Evolutionary conservation across 306 rosid genomes (phyloP), one percentile per base, ranked within the genome.

Genomic region (Hippophae tibetana): DNA sequence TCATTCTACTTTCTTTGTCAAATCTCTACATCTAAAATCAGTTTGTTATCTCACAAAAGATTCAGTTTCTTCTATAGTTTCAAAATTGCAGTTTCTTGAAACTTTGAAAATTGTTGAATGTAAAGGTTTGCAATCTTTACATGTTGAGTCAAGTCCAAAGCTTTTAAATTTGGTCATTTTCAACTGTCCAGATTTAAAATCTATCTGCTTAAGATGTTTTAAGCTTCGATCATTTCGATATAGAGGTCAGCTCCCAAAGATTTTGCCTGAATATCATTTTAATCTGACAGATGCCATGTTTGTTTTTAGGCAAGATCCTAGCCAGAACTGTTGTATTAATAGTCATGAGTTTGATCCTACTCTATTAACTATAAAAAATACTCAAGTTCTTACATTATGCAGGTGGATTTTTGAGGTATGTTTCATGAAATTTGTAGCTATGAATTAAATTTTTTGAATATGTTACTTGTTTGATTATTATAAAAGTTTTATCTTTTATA

Each of bases 401-500:
- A 68, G 65, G 68, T 89, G 95, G 97, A 86, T 78, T 70, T 81
- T 77, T 49, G 76, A 82, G 97, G 97, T 89, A 71, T 64, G 69
- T 50, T 56, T 44, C 43, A 42, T 42, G 5, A 7, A 42, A 13
- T 23, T 55, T 23, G 14, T 10, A 66, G 44, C 10, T 59, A 8
- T 69, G 47, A 7, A 42, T 10, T 14, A 10, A 49, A 49, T 3
- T 13, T 8, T 7, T 49, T 49, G 53, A 49, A 6, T 49, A 9
- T 6, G 1, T 63, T 40, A 42, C 47, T 42, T 12, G 38, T 45
- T 47, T 8, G 14, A 8, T 13, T 10, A n/a, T 13, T 11, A 7
- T 55, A 31, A 46, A 43, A 51, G 13, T 38, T 63, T 40, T 41
- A 43, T 56, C 52, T 40, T 49, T 40, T 31, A 23, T 52, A 47